Base-by-base conservation (phyloP, 129 eudicot species). In the Flaveria bidentis region DNA sequence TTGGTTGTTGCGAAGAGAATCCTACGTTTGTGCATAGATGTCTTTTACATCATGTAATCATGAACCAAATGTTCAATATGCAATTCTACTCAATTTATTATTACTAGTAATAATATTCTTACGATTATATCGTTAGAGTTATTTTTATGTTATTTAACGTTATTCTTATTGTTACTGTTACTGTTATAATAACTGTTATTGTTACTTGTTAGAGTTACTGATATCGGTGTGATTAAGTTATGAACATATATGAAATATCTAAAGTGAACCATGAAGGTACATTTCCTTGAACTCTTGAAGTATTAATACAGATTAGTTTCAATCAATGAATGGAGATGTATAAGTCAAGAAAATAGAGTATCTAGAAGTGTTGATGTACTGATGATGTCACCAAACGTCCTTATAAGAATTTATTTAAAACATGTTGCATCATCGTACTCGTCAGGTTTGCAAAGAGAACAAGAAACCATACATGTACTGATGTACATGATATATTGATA, bases 1-100 rank as follows among this genome's bases (percentile, higher is more conserved):
- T 77, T 64, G 36, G 74, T 77, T 53, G 2, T 67, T 77, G 77
- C 71, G 72, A 71, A 71, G 72, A 62, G 57, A 79, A 71, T n/a
- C 65, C 0, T 20, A 20, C 22, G 36, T 47, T 76, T 78, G 73
- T 62, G 71, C 53, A 42, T 28, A 60, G 53, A 78, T 72, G 53
- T 78, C 49, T 62, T 62, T 39, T 11, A 50, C 73, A 72, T 71
- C 77, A 62, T 79, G 77, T 79, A 79, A 62, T 79, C 53, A 79
- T 79, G 72, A 63, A 61, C 72, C 46, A 72, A 61, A 71, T 71
- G 72, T 78, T 78, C 72, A 78, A 36, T 78, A 71, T 49, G 16
- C 26, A 57, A 75, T 14, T 36, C 51, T 17, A 67, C 17, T 67
- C 13, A 2, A 65, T 13, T 28, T n/a, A 13, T 66, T 63, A 63